phyloP scores from a whole-genome alignment of 2,329 filamentous ascomycete species.

The Verticillium alfalfae region DNA sequence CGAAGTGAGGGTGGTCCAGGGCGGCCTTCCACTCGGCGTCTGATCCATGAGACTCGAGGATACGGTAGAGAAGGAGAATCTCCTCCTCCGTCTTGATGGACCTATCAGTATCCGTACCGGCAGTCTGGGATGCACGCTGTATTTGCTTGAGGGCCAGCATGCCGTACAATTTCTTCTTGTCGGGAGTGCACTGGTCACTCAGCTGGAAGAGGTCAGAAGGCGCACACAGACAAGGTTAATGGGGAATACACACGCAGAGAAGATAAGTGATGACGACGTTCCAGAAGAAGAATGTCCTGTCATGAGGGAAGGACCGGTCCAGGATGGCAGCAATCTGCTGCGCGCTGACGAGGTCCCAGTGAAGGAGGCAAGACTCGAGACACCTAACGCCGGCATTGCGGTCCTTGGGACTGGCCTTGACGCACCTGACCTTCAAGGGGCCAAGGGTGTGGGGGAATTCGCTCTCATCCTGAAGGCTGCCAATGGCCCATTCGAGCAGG shows the following conservation, averaged over 20 bases:
- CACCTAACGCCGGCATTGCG: constrained; percentile 34
- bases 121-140: constrained; percentile 30
- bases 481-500: constrained; percentile 50
- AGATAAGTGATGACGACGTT: constrained; percentile 49
- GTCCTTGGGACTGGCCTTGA: constrained; percentile 47
- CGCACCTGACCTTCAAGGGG: constrained; percentile 40
- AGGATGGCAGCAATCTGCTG: constrained; percentile 54
- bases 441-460: constrained; percentile 44
- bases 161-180: constrained; percentile 46
- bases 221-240: background rate
- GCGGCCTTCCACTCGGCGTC: constrained; percentile 33
- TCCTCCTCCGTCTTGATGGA: constrained; percentile 43
- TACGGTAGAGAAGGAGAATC: constrained; percentile 41
- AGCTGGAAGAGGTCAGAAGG: constrained; percentile 23
- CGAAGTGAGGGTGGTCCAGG: constrained; percentile 30
- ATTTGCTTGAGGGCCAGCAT: constrained; percentile 46
- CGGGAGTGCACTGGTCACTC: constrained; percentile 38
- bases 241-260: constrained; percentile 37
- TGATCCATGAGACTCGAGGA: constrained; percentile 37
- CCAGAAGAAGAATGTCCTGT: constrained; percentile 46
- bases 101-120: constrained; percentile 14
- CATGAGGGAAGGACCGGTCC: constrained; percentile 43
- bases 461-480: constrained; percentile 26
- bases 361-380: constrained; percentile 45
- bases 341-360: constrained; percentile 51